Evolutionary conservation across 805 yeast species (phyloP).

Genomic region (Teunomyces stri): DNA sequence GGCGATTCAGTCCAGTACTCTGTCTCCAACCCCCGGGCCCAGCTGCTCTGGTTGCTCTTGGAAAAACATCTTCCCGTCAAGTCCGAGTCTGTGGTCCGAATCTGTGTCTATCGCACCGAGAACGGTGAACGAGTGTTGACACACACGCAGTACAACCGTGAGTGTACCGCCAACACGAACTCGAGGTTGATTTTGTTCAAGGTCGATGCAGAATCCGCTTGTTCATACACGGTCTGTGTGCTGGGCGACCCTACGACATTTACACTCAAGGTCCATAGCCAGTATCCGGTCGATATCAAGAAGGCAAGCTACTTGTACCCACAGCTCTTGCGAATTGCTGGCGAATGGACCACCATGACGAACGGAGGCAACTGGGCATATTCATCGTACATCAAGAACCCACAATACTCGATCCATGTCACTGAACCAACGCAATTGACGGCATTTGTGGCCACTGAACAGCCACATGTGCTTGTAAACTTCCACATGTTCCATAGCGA

Average conservation of each 20-base stretch:
- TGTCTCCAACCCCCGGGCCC: constrained; percentile 20
- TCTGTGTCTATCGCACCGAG: constrained; percentile 22
- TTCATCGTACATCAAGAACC: constrained; percentile 49
- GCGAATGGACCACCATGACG: constrained; percentile 43
- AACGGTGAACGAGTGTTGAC: constrained; percentile 29
- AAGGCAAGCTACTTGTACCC: constrained; percentile 31
- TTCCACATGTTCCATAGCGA: constrained; percentile 45
- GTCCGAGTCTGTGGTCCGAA: constrained; percentile 8
- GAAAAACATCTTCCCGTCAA: constrained; percentile 44
- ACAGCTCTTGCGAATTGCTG: constrained; percentile 23
- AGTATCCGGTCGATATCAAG: constrained; percentile 20
- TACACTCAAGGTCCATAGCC: constrained; percentile 25
- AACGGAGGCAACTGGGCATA: constrained; percentile 57
- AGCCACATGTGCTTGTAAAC: constrained; percentile 22
- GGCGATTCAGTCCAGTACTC: constrained; percentile 42
- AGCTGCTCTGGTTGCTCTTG: constrained; percentile 46
- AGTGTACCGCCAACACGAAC: constrained; percentile 27
- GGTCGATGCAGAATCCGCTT: constrained; percentile 22
- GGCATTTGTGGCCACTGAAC: background rate
- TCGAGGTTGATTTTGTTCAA: constrained; percentile 33
- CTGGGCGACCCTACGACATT: constrained; percentile 22
- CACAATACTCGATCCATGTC: constrained; percentile 44
- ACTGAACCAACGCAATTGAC: constrained; percentile 8
- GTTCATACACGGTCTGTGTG: constrained; percentile 22
- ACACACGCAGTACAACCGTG: constrained; percentile 20